These are phyloP conservation scores for Diddensiella caesifluorescens DNA, from an alignment of 805 yeast genomes.

Conservation along the genomic window DNA sequence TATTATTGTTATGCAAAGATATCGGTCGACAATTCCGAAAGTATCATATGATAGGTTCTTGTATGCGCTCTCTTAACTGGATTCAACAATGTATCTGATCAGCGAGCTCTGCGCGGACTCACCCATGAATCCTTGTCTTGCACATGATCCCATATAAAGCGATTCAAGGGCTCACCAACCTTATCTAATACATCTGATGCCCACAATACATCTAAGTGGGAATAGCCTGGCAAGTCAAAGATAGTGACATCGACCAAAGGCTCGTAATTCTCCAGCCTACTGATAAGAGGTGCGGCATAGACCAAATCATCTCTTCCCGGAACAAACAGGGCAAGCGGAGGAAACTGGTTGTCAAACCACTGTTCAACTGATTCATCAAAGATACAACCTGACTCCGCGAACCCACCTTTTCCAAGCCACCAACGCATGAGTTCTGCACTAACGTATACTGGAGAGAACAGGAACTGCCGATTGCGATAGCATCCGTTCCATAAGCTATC, in stretches of 20 bases:
- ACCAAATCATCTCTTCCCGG: conserved; percentile 76
- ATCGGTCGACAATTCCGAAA: too few species aligned
- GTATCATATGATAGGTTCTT: too few species aligned
- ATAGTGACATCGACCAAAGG: conserved; percentile 24
- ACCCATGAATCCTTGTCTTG: conserved; percentile 12
- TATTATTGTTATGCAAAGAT: too few species aligned
- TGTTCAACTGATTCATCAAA: conserved; percentile 46
- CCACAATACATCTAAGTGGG: conserved; percentile 92
- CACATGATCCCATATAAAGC: conserved; percentile 25
- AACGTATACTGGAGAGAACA: conserved; percentile 81
- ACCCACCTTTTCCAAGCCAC: conserved; percentile 68
- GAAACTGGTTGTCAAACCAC: conserved; percentile 37
- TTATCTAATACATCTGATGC: conserved; percentile 66
- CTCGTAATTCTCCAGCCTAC: conserved; percentile 62
- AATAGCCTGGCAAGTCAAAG: conserved; percentile 53
- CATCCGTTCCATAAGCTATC: conserved; percentile 68
- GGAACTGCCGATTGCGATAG: conserved; percentile 66
- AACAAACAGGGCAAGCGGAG: conserved; percentile 60
- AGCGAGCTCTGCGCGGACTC: too few species aligned
- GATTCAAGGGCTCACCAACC: conserved; percentile 47
- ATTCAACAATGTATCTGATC: background rate
- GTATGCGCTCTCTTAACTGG: background rate
- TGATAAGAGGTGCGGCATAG: conserved; percentile 60
- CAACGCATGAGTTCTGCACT: conserved; percentile 80
- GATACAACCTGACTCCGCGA: conserved; percentile 47